These are phyloP conservation scores for Gracilariopsis chorda DNA, from an alignment of 23 red algal species.

Conservation along the genomic window DNA sequence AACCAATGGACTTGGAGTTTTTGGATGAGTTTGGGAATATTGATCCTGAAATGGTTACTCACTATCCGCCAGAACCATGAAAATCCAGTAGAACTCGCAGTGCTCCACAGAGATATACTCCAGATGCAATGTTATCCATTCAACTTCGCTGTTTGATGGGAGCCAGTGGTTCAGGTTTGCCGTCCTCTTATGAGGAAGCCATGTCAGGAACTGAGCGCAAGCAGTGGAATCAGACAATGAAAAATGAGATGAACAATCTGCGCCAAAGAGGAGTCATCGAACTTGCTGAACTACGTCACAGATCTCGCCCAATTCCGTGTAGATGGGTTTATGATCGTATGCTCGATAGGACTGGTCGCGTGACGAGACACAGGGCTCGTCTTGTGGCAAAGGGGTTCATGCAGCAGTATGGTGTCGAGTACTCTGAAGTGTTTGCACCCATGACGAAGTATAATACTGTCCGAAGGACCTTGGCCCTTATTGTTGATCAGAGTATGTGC, in stretches of 20 bases:
- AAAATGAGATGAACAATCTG: not conserved
- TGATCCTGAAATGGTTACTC: not conserved
- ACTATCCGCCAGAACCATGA: not conserved
- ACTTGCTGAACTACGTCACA: not conserved
- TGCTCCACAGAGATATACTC: not conserved
- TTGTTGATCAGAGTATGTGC: not conserved
- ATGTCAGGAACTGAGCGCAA: no score
- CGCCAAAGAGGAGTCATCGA: not conserved
- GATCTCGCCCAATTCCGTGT: not conserved
- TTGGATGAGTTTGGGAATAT: not conserved
- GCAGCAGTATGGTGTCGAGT: slow-evolving; percentile 15
- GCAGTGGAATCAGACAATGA: not conserved
- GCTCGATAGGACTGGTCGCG: not conserved
- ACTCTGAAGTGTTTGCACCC: slow-evolving; percentile 22
- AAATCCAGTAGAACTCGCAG: not conserved
- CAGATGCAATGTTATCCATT: not conserved
- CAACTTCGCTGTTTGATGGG: not conserved
- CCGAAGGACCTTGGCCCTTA: not conserved
- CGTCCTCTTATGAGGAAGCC: no score
- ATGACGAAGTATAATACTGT: slow-evolving; percentile 22
- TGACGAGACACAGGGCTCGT: slow-evolving; percentile 22
- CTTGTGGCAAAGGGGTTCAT: slow-evolving; percentile 56
- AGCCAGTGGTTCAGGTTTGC: not conserved
- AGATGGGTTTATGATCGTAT: slow-evolving; percentile 20
- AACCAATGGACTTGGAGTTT: not conserved